These are phyloP conservation scores for Saccharomycopsis sp. DNA, from an alignment of 805 yeast species.

Conservation along the genomic window DNA sequence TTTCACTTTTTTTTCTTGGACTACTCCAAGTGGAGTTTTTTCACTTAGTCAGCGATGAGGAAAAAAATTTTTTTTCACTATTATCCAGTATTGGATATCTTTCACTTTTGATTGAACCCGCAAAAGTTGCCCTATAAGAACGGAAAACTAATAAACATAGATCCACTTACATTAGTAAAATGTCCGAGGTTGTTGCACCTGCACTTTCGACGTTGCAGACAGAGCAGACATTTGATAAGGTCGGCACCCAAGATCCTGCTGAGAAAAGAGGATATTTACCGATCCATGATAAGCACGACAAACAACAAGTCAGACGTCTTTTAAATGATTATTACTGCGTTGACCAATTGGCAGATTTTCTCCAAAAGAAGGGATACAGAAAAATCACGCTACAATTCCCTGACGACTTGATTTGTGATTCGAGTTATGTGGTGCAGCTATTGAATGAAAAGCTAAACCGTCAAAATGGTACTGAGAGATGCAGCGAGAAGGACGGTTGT, in stretches of 20 bases:
- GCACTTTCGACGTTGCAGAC: constrained; percentile 49
- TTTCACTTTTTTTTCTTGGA: background rate
- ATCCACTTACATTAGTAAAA: background rate
- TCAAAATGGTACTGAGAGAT: constrained; percentile 3
- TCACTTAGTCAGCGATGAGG: constrained; percentile 2
- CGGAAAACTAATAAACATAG: too few species aligned
- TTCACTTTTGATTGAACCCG: too few species aligned
- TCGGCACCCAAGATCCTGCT: constrained; percentile 20
- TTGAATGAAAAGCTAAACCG: constrained; percentile 36
- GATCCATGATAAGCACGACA: constrained; percentile 3
- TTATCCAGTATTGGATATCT: too few species aligned
- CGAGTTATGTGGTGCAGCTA: constrained; percentile 58
- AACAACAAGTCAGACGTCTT: constrained; percentile 6
- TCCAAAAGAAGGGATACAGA: constrained; percentile 34
- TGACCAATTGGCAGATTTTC: constrained; percentile 36
- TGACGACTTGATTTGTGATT: constrained; percentile 69
- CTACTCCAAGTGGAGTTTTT: background rate
- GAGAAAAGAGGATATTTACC: constrained; percentile 12
- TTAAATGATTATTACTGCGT: constrained; percentile 51
- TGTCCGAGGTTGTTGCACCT: constrained; percentile 27
- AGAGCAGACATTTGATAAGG: constrained; percentile 35
- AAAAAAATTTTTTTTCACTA: background rate
- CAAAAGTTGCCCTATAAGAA: too few species aligned
- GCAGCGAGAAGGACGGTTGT: constrained; percentile 8
- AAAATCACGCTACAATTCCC: constrained; percentile 86